phyloP scores from a whole-genome alignment of 108 stramenopile genomes.

The Nitzschia putrida region DNA sequence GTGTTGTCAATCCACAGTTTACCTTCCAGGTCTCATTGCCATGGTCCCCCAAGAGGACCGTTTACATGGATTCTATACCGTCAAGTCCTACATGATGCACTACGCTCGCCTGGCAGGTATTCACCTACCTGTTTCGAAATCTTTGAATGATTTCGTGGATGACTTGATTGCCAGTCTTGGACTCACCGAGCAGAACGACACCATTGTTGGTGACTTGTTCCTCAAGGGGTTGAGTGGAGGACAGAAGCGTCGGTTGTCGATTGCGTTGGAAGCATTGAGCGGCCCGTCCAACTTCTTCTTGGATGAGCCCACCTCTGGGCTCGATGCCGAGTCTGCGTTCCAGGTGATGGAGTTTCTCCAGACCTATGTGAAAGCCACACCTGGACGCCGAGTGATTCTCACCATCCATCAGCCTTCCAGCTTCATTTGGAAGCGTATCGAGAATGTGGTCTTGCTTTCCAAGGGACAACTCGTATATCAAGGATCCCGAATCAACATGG shows the following conservation, averaged over 20 bases:
- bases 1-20: slow-evolving; percentile 20
- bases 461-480: slow-evolving; percentile 55
- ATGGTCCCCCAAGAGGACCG: slow-evolving; percentile 56
- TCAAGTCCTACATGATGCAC: slow-evolving; percentile 55
- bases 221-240: slow-evolving; percentile 71
- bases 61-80: slow-evolving; percentile 63
- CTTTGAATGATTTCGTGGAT: slow-evolving; percentile 38
- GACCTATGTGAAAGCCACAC: slow-evolving; percentile 36
- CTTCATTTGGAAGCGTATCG: slow-evolving; percentile 61
- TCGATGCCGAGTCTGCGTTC: slow-evolving; percentile 50
- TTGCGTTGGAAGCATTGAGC: slow-evolving; percentile 68
- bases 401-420: slow-evolving; percentile 58
- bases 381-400: slow-evolving; percentile 51
- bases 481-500: slow-evolving; percentile 51
- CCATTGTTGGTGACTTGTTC: slow-evolving; percentile 68
- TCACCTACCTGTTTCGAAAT: slow-evolving; percentile 1
- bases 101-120: slow-evolving; percentile 41
- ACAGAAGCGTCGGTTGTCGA: slow-evolving; percentile 71
- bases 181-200: slow-evolving; percentile 51
- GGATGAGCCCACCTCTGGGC: slow-evolving; percentile 24
- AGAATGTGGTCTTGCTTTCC: slow-evolving; percentile 56
- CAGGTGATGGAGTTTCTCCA: slow-evolving; percentile 65
- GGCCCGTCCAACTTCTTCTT: slow-evolving; percentile 51
- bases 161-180: slow-evolving; percentile 46
- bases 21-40: slow-evolving; percentile 45